Evolutionary conservation across 345 rosid genomes (phyloP), one percentile per base, ranked within the genome.

Genomic region (Gossypioides kirkii): DNA sequence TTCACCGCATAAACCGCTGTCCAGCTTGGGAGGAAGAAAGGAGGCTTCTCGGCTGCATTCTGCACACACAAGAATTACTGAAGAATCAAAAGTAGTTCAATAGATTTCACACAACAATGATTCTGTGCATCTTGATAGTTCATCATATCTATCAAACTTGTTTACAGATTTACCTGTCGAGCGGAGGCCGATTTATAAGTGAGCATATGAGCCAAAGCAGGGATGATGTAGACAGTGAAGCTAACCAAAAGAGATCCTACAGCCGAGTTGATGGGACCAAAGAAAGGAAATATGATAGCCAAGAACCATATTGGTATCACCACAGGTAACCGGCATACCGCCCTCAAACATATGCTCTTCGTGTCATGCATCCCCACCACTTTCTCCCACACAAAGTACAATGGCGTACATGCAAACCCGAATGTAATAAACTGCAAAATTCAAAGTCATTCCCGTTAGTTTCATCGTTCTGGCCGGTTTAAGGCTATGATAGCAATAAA

Each of bases 311-410:
- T 91, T 0, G 94, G 97, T 55, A 91, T 71, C 74, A 91, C 97
- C 77, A 20, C 59, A 18, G 59, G 59, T 18, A 54, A 20, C 10
- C 59, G 59, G 59, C 59, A 54, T 18, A 8, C 25, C 26, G 59
- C 59, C 59, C 59, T 18, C 25, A 54, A 20, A 54, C 59, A 54
- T 20, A 54, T 8, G 87, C 96, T 90, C 81, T 86, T 92, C 17
- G 90, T 87, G 42, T 89, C 94, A 43, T 92, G 98, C 90, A 92
- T 81, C 32, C 94, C 91, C 18, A 90, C 73, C 71, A 85, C 92
- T 74, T 91, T 91, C 84, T 91, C 97, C 97, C 94, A 92, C 75
- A 90, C 96, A 67, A 92, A 92, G 73, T 90, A 92, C 63, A 92
- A 54, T 2, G 97, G 97, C 2, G 94, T 92, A 60, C 94, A 86